A percentile compares a stretch with the other conserved stretches of the same genome.
phyloP scores from a whole-genome alignment of 192 early-diverging fungal species.

The Coemansia sp. region DNA sequence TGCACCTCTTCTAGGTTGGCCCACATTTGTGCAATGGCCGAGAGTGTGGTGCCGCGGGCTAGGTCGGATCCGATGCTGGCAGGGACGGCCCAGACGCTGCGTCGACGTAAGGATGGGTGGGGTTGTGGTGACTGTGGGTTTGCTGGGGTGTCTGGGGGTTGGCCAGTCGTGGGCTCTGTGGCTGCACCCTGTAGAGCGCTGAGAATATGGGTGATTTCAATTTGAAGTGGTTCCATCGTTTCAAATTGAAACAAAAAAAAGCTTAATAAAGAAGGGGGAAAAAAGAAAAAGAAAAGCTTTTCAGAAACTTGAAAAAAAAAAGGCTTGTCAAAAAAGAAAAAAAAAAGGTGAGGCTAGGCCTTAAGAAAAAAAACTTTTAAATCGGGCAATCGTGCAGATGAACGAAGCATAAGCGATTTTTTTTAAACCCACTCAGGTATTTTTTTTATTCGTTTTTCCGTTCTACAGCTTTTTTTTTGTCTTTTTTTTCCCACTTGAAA shows the following conservation, averaged over 20 bases:
- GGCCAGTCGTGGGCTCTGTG: not conserved
- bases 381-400: not conserved
- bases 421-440: not conserved
- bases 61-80: slow-evolving; percentile 44
- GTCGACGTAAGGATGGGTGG: not conserved
- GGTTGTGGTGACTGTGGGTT: slow-evolving; percentile 1
- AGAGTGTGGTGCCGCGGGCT: slow-evolving; percentile 15
- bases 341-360: not conserved
- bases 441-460: not conserved
- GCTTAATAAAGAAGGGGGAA: not conserved
- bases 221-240: slow-evolving; percentile 1
- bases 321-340: not conserved
- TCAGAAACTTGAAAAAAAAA: not conserved
- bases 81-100: slow-evolving; percentile 30
- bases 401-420: slow-evolving; percentile 1
- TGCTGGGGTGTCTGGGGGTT: slow-evolving; percentile 1
- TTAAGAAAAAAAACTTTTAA: not conserved
- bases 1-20: slow-evolving; percentile 36
- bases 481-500: too few relatives aligned
- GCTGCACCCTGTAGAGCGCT: slow-evolving; percentile 8
- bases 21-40: slow-evolving; percentile 27
- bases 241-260: not conserved
- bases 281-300: not conserved
- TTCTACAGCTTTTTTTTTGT: not conserved
- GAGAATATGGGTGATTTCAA: not conserved